phyloP scores from a whole-genome alignment of 805 yeast species.

The Metschnikowia lachancei region DNA sequence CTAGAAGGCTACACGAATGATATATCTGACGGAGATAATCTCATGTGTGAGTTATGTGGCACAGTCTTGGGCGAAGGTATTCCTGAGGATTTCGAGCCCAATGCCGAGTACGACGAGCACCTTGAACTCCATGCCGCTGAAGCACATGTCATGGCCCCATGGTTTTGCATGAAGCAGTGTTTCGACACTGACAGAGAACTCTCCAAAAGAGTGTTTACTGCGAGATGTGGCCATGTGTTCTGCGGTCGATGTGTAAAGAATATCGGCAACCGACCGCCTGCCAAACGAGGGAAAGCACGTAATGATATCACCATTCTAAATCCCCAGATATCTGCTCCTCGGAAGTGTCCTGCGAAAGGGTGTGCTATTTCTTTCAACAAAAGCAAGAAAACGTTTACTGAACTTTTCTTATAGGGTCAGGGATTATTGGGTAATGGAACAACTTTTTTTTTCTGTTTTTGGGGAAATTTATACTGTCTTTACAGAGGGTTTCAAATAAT shows the following conservation, averaged over 20 bases:
- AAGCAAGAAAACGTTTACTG: slow-evolving; percentile 50
- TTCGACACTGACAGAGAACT: slow-evolving; percentile 56
- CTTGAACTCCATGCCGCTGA: slow-evolving; percentile 25
- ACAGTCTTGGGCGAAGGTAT: slow-evolving; percentile 71
- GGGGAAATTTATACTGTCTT: no score
- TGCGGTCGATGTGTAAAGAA: slow-evolving; percentile 82
- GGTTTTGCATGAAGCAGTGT: slow-evolving; percentile 52
- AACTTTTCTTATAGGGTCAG: slow-evolving; percentile 36
- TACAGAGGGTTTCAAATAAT: no score
- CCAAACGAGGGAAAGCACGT: slow-evolving; percentile 19
- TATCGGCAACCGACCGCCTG: slow-evolving; percentile 46
- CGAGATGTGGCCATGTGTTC: slow-evolving; percentile 75
- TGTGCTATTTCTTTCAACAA: slow-evolving; percentile 47
- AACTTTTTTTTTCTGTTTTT: not conserved
- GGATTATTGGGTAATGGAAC: not conserved
- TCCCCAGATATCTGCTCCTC: slow-evolving; percentile 51
- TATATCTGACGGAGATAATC: slow-evolving; percentile 20
- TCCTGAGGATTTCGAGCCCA: slow-evolving; percentile 48
- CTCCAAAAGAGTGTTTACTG: slow-evolving; percentile 63
- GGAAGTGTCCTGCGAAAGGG: slow-evolving; percentile 51
- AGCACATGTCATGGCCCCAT: slow-evolving; percentile 56
- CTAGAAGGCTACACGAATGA: slow-evolving; percentile 31
- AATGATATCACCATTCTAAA: slow-evolving; percentile 27
- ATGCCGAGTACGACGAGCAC: slow-evolving; percentile 28
- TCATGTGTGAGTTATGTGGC: slow-evolving; percentile 65